Evolutionary conservation across 345 rosid species (phyloP).

Genomic region (Syzygium aqueum): DNA sequence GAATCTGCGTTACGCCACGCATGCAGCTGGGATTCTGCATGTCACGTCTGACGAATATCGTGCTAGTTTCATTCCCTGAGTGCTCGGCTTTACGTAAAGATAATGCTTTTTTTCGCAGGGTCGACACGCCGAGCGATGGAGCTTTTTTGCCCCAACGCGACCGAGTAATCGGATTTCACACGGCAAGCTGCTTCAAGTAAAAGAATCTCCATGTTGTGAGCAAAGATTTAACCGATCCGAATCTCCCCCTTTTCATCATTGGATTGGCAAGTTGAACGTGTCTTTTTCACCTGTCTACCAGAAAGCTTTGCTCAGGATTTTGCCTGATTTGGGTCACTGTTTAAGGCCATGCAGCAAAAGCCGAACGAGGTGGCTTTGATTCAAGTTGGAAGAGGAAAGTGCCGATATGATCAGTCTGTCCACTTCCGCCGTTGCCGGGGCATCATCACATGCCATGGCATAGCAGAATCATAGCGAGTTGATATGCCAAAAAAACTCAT

Average conservation of each 20-base stretch:
- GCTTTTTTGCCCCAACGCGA: background rate
- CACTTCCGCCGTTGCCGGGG: background rate
- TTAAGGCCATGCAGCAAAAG: background rate
- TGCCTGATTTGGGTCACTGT: background rate
- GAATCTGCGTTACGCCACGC: background rate
- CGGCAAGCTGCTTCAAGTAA: background rate
- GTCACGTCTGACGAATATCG: background rate
- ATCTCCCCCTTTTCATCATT: background rate
- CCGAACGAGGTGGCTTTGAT: background rate
- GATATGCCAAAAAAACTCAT: background rate
- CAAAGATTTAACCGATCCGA: background rate
- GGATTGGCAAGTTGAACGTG: background rate
- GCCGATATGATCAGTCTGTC: background rate
- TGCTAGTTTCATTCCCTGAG: background rate
- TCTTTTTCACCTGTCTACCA: background rate
- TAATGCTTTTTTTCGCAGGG: background rate
- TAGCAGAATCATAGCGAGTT: background rate
- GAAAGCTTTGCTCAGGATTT: background rate
- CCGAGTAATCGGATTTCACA: background rate
- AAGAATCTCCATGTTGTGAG: background rate
- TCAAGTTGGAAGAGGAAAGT: background rate
- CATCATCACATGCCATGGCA: background rate
- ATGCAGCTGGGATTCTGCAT: background rate
- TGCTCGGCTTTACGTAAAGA: background rate
- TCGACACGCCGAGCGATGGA: background rate